Base-by-base conservation (phyloP, 306 rosid genomes). In the Malus fusca region DNA sequence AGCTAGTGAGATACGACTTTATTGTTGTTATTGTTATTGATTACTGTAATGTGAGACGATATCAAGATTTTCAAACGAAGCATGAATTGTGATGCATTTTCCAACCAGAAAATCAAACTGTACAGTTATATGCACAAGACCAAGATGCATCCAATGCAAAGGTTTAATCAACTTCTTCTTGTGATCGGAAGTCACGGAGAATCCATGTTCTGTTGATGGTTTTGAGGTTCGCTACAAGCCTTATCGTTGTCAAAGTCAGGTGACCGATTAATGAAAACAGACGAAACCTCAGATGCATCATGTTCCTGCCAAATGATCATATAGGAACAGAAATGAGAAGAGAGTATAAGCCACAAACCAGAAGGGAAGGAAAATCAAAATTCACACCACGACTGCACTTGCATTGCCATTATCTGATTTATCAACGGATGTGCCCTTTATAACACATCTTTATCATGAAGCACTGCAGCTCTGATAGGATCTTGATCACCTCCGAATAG, bases 401-500 rank as follows among this genome's bases (percentile, higher is more conserved):
- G 84, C 69, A 71, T 66, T 81, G 66, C 43, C 60, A 44, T 83
- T 80, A 66, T 89, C 91, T 30, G 84, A 83, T 80, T 84, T 85
- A 68, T 82, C 87, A 25, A 81, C 75, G 11, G 87, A 87, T 80
- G 82, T 72, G 80, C 85, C 88, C 86, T 87, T 87, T 69, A 82
- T 8, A 88, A 85, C 62, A 76, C 55, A 63, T 88, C 91, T 74
- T 86, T 82, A 69, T 78, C 90, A 82, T 73, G 80, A 58, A 76
- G 82, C 62, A 83, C 61, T 15, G 21, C 52, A 37, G 79, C 76
- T 74, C 85, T 80, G 52, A 61, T 79, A 52, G 87, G 90, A 85
- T 90, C 93, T 79, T 91, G 89, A 77, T 88, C 93, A 77, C 93
- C 88, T 76, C 88, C 90, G 75, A 94, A 94, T 62, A 89, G 68